These are phyloP conservation scores for Aspergillus heteromorphus DNA, from an alignment of 495 filamentous ascomycete genomes.

Conservation along the genomic window DNA sequence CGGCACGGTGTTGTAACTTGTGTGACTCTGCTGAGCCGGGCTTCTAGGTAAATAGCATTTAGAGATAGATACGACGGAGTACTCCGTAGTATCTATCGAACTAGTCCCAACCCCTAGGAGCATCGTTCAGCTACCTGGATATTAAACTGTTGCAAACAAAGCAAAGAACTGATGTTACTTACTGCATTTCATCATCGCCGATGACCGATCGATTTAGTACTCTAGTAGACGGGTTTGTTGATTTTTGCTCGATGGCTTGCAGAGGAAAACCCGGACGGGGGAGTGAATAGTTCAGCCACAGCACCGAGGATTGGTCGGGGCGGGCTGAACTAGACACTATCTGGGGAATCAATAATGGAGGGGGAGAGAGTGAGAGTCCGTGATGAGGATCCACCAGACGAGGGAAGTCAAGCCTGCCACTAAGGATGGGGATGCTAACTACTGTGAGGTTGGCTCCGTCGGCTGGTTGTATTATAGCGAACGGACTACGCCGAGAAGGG, in stretches of 20 bases:
- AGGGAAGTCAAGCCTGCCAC: not conserved
- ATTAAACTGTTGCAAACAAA: too few species aligned
- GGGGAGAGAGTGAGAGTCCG: not conserved
- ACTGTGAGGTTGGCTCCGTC: not conserved
- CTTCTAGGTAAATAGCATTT: too few species aligned
- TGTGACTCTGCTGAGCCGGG: too few species aligned
- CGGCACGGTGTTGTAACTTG: too few species aligned
- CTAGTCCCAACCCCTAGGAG: too few species aligned
- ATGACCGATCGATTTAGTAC: not conserved
- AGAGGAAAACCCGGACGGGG: not conserved
- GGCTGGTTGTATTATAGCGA: not conserved
- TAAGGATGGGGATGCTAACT: not conserved
- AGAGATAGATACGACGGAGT: too few species aligned
- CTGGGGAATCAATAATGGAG: not conserved
- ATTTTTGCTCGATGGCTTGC: not conserved
- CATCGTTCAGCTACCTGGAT: too few species aligned
- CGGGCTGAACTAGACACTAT: slow-evolving; percentile 8
- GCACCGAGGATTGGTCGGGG: not conserved
- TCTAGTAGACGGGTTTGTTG: too few species aligned
- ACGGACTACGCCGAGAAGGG: not conserved
- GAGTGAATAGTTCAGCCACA: not conserved
- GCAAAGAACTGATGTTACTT: too few species aligned
- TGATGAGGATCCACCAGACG: not conserved
- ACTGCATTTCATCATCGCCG: too few species aligned
- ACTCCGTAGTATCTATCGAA: too few species aligned